Percentiles rank a stretch among this genome's conserved stretches.
Evolutionary conservation across 306 rosid genomes (phyloP).

Genomic region (Lathyrus tuberosus): DNA sequence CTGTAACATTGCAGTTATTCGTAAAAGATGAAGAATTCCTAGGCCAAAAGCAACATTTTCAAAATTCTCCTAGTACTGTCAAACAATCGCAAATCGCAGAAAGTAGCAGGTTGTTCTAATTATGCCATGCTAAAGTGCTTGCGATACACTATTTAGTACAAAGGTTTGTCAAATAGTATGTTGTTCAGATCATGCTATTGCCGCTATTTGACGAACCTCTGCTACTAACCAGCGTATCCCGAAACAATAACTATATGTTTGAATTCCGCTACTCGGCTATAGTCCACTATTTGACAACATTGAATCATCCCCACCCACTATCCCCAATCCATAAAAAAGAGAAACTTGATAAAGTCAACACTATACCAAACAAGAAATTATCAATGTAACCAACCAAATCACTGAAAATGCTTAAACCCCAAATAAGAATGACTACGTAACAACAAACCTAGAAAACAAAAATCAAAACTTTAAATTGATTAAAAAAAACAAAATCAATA

Average conservation of each 20-base stretch:
- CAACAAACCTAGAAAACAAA: not conserved
- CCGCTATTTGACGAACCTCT: not conserved
- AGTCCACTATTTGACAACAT: not conserved
- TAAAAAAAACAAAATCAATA: not conserved
- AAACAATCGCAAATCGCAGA: not conserved
- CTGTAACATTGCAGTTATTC: constrained; percentile 24
- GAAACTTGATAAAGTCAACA: constrained; percentile 8
- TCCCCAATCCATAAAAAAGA: not conserved
- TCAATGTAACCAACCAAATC: constrained; percentile 18
- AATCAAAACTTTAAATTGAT: constrained; percentile 8
- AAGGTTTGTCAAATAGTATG: too few relatives aligned
- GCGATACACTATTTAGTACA: too few relatives aligned
- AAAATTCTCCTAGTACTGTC: not conserved
- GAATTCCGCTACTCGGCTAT: not conserved
- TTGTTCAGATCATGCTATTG: too few relatives aligned
- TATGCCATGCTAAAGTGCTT: too few relatives aligned
- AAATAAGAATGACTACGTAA: not conserved
- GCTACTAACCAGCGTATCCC: not conserved
- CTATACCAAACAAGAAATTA: constrained; percentile 10
- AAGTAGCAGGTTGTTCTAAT: not conserved
- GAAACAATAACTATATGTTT: not conserved
- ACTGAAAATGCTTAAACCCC: constrained; percentile 8
- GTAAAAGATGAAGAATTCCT: constrained; percentile 13
- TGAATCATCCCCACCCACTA: constrained; percentile 8
- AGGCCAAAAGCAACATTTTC: constrained; percentile 33